phyloP scores from a whole-genome alignment of 2,329 filamentous ascomycete genomes.

The Eutypella sp. region DNA sequence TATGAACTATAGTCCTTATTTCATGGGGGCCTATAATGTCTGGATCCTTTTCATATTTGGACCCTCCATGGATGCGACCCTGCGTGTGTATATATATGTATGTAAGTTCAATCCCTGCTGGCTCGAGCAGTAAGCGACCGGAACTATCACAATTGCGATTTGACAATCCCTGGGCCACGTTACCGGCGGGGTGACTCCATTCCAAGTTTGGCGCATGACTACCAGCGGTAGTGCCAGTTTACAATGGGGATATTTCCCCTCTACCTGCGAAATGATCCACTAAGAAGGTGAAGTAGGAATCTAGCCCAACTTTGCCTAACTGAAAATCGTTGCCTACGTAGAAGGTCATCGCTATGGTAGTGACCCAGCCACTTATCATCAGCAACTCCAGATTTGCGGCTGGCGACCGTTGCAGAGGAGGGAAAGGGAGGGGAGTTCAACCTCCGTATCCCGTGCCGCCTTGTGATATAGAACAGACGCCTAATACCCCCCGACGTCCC shows the following conservation, averaged over 20 bases:
- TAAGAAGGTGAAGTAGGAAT: not conserved
- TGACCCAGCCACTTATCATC: too few relatives aligned
- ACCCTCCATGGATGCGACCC: not conserved
- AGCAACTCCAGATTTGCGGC: too few relatives aligned
- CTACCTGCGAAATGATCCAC: not conserved
- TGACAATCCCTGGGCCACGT: not conserved
- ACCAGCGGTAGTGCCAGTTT: not conserved
- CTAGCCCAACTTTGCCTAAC: not conserved
- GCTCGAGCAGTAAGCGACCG: not conserved
- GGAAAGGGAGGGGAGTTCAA: too few relatives aligned
- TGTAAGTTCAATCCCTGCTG: not conserved
- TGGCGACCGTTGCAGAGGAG: not conserved
- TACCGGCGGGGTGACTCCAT: not conserved
- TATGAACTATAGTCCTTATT: too few relatives aligned
- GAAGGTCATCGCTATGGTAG: too few relatives aligned
- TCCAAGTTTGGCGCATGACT: not conserved
- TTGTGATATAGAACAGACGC: too few relatives aligned
- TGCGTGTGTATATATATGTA: not conserved
- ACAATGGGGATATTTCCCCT: not conserved
- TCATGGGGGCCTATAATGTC: too few relatives aligned
- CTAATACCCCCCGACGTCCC: not conserved
- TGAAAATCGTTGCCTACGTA: too few relatives aligned
- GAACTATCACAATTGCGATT: not conserved
- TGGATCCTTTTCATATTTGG: too few relatives aligned
- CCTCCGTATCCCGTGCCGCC: too few relatives aligned